Evolutionary conservation across 179 eudicot genomes (phyloP), one percentile per base, ranked within the genome.

Genomic region (Heliamphora pulchella): DNA sequence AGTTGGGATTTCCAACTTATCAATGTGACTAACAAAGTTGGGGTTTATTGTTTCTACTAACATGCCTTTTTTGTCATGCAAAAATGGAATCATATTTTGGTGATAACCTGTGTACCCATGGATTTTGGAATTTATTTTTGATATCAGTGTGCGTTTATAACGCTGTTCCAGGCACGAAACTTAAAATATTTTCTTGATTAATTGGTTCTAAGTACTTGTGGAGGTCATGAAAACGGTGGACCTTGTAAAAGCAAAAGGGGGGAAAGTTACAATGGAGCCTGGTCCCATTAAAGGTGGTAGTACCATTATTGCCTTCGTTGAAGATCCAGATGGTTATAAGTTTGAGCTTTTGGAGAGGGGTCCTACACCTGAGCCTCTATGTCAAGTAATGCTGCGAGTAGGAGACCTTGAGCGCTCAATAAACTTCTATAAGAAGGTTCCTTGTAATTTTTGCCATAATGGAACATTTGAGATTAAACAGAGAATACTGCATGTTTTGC

Each of bases 381-480:
- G 96, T 73, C 90, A 89, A 82, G 87, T 91, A 77, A 91, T 90
- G 93, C 85, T 91, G 78, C 82, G 88, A 81, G 96, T 90, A 63
- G 93, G 92, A 83, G 90, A 91, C 81, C 88, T 91, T 76, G 91
- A 90, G 78, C 91, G 89, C 18, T 80, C 96, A 50, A 87, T 87
- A 79, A 78, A 80, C 57, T 90, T 89, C 77, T 89, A 91, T 75
- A 81, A 86, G 77, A 86, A 91, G 96, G 96, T 91, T 65, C 74
- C 69, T 51, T 13, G 6, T 47, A 14, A 62, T 47, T 81, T 76
- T n/a, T 15, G 47, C 70, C 22, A 48, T 71, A 3, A n/a, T 61
- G 41, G 5, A 9, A 55, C 58, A 64, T 66, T 63, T 78, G n/a
- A 63, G 48, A 7, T 43, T 55, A 8, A 76, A 22, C 74, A 47